phyloP scores from a whole-genome alignment of 371 early-diverging fungal species.

The Fennellomyces sp. region DNA sequence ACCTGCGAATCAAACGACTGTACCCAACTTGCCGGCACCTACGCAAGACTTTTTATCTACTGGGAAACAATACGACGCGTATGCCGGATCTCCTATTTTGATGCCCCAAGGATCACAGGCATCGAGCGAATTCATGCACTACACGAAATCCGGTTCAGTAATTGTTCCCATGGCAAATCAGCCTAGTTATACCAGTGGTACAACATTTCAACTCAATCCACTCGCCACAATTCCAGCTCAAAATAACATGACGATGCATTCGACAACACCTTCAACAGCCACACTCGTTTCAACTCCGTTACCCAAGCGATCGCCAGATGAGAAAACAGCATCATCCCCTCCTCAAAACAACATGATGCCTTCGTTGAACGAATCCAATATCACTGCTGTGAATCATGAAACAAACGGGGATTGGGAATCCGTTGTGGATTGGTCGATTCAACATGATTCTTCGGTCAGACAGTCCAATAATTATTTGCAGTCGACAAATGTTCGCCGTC shows the following conservation, averaged over 20 bases:
- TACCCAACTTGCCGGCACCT: not conserved
- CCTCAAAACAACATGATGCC: not conserved
- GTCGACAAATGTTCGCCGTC: conserved; percentile 3
- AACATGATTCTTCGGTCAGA: not conserved
- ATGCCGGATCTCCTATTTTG: conserved; percentile 19
- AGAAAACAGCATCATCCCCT: not conserved
- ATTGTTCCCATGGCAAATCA: conserved; percentile 11
- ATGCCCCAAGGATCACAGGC: conserved; percentile 20
- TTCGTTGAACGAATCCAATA: not conserved
- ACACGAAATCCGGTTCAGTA: conserved; percentile 15
- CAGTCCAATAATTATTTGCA: not conserved
- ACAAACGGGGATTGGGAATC: conserved; percentile 10
- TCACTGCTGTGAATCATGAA: not conserved
- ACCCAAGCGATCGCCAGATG: not conserved
- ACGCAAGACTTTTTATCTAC: conserved; percentile 17
- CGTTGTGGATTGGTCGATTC: conserved; percentile 1
- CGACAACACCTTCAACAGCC: not conserved
- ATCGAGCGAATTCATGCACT: conserved; percentile 20
- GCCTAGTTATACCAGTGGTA: conserved; percentile 8
- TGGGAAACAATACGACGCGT: conserved; percentile 11
- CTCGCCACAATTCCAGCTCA: not conserved
- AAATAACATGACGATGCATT: not conserved
- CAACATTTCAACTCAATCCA: not conserved
- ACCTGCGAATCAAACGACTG: not conserved
- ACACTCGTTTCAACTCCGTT: not conserved